phyloP scores from a whole-genome alignment of 768 basidiomycete genomes.

The Clitopilus passeckerianus region DNA sequence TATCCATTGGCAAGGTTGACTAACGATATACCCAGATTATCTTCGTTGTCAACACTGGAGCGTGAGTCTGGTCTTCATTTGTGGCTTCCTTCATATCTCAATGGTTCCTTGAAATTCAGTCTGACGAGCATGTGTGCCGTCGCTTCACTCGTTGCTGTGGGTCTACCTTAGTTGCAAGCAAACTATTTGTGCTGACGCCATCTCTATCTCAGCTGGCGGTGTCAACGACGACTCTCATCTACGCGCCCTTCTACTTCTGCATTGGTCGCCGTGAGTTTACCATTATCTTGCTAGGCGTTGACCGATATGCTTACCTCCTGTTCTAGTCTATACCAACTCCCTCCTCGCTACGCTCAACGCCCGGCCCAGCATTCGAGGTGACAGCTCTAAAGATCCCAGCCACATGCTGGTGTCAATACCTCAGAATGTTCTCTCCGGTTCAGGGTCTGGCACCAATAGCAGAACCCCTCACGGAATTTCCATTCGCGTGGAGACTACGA shows the following conservation, averaged over 20 bases:
- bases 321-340: conserved; percentile 21
- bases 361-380: conserved; percentile 7
- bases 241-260: conserved; percentile 27
- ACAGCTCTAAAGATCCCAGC: conserved; percentile 6
- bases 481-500: background rate
- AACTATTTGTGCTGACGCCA: too few relatives aligned
- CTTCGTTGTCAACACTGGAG: conserved; percentile 16
- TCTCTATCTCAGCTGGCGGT: conserved; percentile 13
- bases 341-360: conserved; percentile 19
- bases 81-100: too few relatives aligned
- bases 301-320: background rate
- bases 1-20: background rate
- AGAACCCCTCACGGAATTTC: background rate
- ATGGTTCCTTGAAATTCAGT: background rate
- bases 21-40: conserved; percentile 8
- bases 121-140: conserved; percentile 7
- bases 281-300: too few relatives aligned
- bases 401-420: conserved; percentile 11
- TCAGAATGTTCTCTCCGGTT: conserved; percentile 1
- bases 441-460: background rate
- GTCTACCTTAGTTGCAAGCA: background rate
- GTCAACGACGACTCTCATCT: conserved; percentile 22
- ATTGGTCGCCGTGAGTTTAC: conserved; percentile 23
- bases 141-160: conserved; percentile 6
- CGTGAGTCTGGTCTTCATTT: conserved; percentile 6